Percentiles rank a stretch among this genome's conserved stretches.
Conservation (phyloP, 768 basidiomycete genomes). For the Favolaschia claudopus region DNA sequence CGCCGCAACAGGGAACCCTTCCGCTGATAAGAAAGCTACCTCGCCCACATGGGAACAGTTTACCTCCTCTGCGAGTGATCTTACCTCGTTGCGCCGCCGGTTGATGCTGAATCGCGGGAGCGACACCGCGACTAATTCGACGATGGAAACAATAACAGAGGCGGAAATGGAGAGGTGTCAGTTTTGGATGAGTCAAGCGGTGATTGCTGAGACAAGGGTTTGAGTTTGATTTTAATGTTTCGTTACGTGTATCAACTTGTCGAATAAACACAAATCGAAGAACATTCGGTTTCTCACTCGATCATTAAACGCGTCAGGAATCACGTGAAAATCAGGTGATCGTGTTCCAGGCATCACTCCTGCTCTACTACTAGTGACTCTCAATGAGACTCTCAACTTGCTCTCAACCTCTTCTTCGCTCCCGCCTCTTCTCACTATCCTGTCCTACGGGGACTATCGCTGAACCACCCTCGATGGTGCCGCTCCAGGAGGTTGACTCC, state of each 20-base stretch:
- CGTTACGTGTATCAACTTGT: neutral
- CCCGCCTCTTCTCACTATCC: no score
- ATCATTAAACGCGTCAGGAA: no score
- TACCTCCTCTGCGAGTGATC: conserved; percentile 2
- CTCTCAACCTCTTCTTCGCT: no score
- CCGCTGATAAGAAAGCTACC: conserved; percentile 24
- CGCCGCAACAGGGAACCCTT: conserved; percentile 38
- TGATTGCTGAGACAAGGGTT: conserved; percentile 41
- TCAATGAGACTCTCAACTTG: no score
- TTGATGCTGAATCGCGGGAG: conserved; percentile 37
- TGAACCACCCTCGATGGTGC: no score
- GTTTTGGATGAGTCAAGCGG: conserved; percentile 51
- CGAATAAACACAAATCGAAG: no score
- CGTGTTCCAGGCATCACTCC: no score
- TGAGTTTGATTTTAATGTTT: conserved; percentile 26
- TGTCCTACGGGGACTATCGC: no score
- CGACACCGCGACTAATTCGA: conserved; percentile 32
- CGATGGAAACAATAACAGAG: conserved; percentile 38
- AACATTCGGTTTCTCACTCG: no score
- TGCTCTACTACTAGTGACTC: no score
- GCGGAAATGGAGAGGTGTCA: conserved; percentile 44
- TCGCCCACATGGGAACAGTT: conserved; percentile 39
- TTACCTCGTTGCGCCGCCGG: conserved; percentile 28
- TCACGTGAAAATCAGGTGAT: no score
- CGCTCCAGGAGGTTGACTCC: no score